Conservation (phyloP, 108 stramenopile genomes). For the Conticribra guillardii region DNA sequence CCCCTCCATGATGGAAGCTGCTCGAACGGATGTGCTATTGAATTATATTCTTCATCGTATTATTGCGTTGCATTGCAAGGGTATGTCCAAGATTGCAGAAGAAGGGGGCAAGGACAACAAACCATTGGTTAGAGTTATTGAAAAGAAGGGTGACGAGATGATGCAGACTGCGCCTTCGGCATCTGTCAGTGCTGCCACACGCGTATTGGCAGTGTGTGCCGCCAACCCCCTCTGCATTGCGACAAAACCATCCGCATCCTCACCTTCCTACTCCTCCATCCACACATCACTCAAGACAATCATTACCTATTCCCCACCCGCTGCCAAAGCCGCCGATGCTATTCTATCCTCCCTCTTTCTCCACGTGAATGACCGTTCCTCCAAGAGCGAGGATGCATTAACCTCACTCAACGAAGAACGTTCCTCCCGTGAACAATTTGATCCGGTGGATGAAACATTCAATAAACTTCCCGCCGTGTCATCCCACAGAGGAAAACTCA, state of each 20-base stretch:
- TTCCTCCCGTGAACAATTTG: conserved; percentile 38
- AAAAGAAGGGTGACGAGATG: conserved; percentile 36
- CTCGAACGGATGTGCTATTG: conserved; percentile 55
- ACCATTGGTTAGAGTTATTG: conserved; percentile 38
- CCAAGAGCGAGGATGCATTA: conserved; percentile 33
- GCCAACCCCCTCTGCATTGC: conserved; percentile 47
- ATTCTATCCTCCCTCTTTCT: conserved; percentile 57
- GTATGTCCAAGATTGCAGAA: conserved; percentile 35
- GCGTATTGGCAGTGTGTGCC: conserved; percentile 63
- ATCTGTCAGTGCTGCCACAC: conserved; percentile 47
- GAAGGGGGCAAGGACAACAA: conserved; percentile 20
- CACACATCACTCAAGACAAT: conserved; percentile 57
- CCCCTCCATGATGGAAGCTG: conserved; percentile 51
- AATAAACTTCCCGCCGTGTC: conserved; percentile 37
- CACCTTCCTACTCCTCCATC: conserved; percentile 8
- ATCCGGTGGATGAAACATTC: conserved; percentile 42
- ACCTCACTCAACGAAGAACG: conserved; percentile 43
- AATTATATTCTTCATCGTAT: conserved; percentile 62
- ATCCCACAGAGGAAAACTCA: conserved; percentile 46
- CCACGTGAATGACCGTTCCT: conserved; percentile 57
- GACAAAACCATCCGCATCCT: conserved; percentile 28
- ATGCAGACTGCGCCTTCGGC: too few relatives aligned
- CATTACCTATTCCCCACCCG: conserved; percentile 46
- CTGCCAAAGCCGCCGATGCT: conserved; percentile 45
- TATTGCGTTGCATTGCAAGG: conserved; percentile 64